phyloP scores from a whole-genome alignment of 768 basidiomycete genomes.

The Chalciporus piperatus region DNA sequence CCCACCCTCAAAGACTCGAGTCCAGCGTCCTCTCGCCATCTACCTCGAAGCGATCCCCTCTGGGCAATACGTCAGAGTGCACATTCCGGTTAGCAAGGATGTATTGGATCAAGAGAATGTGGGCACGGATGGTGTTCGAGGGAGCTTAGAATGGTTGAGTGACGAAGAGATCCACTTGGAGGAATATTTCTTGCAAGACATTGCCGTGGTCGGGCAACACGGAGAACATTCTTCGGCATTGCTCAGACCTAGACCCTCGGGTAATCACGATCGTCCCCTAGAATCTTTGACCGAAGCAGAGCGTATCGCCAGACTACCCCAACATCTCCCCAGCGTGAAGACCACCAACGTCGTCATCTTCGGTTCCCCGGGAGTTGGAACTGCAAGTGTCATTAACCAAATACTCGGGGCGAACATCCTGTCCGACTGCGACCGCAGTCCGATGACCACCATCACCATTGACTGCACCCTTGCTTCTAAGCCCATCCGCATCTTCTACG shows the following conservation, averaged over 20 bases:
- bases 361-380: conserved; percentile 38
- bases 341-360: conserved; percentile 41
- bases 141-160: conserved; percentile 20
- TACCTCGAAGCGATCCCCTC: conserved; percentile 18
- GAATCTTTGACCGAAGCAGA: conserved; percentile 14
- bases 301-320: conserved; percentile 15
- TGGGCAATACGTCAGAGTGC: conserved; percentile 14
- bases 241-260: background rate
- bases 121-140: background rate
- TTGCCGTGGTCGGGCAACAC: conserved; percentile 9
- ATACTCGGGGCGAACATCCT: conserved; percentile 17
- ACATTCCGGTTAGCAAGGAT: background rate
- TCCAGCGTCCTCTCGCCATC: conserved; percentile 21
- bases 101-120: background rate
- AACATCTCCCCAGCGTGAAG: conserved; percentile 16
- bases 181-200: conserved; percentile 9
- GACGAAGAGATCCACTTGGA: conserved; percentile 12
- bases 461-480: conserved; percentile 17
- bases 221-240: background rate
- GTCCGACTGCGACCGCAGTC: conserved; percentile 28
- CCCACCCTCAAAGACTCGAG: conserved; percentile 1
- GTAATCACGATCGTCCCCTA: conserved; percentile 7
- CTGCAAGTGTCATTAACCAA: conserved; percentile 27
- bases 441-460: conserved; percentile 31
- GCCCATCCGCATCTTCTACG: conserved; percentile 26